These are phyloP conservation scores for Zopfia rhizophila DNA, from an alignment of 2,329 filamentous ascomycete genomes.

Conservation along the genomic window DNA sequence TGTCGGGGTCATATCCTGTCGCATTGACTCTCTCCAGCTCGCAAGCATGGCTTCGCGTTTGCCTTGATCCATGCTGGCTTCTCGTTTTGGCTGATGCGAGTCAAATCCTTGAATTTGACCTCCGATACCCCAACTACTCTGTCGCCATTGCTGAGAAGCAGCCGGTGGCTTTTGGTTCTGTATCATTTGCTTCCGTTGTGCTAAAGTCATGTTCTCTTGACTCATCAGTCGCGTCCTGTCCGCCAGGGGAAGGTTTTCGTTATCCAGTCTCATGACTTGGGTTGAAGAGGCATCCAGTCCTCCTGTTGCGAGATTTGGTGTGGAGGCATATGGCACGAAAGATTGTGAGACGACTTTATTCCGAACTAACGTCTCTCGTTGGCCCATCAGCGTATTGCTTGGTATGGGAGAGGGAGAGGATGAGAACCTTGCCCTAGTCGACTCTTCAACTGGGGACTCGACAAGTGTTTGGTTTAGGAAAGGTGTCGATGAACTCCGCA, in stretches of 20 bases:
- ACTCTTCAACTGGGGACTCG: constrained; percentile 48
- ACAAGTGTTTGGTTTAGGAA: constrained; percentile 43
- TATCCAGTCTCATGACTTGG: constrained; percentile 7
- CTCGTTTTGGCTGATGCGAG: constrained; percentile 50
- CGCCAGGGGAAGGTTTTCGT: constrained; percentile 75
- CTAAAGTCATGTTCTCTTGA: constrained; percentile 77
- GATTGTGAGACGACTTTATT: constrained; percentile 52
- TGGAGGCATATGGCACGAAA: constrained; percentile 45
- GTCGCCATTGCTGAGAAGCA: constrained; percentile 41
- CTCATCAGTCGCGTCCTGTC: constrained; percentile 61
- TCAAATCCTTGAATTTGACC: constrained; percentile 44
- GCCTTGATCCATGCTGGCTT: constrained; percentile 33
- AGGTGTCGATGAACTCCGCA: constrained; percentile 47
- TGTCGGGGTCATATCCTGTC: constrained; percentile 32
- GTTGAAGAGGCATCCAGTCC: constrained; percentile 19
- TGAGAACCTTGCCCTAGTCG: constrained; percentile 12
- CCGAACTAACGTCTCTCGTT: constrained; percentile 64
- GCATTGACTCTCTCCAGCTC: constrained; percentile 47
- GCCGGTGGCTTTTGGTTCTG: constrained; percentile 47
- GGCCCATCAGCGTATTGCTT: constrained; percentile 62
- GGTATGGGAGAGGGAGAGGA: constrained; percentile 37
- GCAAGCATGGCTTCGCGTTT: constrained; percentile 48
- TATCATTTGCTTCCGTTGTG: constrained; percentile 64
- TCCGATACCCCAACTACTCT: constrained; percentile 36
- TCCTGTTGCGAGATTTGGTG: constrained; percentile 36